Percentiles rank a stretch among this genome's conserved stretches.
Evolutionary conservation across 371 early-diverging fungal genomes (phyloP).

Genomic region (Mortierella sp.): DNA sequence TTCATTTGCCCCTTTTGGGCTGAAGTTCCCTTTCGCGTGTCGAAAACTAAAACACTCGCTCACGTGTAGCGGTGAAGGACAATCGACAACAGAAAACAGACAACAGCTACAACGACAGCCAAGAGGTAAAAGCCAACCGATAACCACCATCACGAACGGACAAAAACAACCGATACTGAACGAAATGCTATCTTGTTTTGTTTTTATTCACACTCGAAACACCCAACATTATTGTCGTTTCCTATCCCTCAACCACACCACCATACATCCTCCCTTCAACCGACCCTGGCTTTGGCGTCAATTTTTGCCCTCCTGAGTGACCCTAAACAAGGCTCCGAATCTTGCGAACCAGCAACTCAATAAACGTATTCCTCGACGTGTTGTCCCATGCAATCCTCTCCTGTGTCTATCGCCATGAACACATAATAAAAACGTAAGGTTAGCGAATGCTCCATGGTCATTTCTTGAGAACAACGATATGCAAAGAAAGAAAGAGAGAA

Average conservation of each 20-base stretch:
- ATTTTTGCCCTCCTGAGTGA: constrained; percentile 21
- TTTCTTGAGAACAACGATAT: not conserved
- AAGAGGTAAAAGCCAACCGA: not conserved
- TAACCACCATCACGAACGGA: not conserved
- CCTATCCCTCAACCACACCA: not conserved
- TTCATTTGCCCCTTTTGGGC: constrained; percentile 8
- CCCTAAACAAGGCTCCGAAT: constrained; percentile 63
- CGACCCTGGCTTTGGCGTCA: not conserved
- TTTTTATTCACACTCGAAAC: not conserved
- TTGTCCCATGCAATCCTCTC: constrained; percentile 58
- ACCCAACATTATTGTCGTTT: not conserved
- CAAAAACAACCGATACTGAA: not conserved
- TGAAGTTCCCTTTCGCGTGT: not conserved
- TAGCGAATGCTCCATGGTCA: not conserved
- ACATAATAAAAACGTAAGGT: not conserved
- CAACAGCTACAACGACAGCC: not conserved
- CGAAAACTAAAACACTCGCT: not conserved
- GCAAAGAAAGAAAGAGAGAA: not conserved
- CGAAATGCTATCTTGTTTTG: not conserved
- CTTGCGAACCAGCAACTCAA: constrained; percentile 64
- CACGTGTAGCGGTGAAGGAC: not conserved
- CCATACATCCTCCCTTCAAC: not conserved
- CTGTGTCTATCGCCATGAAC: constrained; percentile 15
- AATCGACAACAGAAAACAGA: not conserved
- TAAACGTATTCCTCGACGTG: constrained; percentile 62